phyloP scores from a whole-genome alignment of 345 rosid genomes.

The Citropsis articulata region DNA sequence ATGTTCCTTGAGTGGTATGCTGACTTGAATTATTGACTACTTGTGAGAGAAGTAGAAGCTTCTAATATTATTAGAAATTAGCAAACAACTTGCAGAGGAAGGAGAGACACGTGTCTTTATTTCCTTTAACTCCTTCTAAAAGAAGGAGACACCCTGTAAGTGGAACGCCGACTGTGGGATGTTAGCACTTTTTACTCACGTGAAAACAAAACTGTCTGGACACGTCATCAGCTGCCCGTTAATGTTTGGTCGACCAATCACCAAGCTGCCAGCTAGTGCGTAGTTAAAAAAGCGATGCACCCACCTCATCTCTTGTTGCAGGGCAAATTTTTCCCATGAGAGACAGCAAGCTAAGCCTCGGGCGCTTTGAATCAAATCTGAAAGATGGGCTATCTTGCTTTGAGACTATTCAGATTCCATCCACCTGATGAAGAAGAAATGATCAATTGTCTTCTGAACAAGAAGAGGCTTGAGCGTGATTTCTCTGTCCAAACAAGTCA shows the following conservation, averaged over 20 bases:
- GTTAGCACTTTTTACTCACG: neutral
- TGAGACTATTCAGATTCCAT: too few species aligned
- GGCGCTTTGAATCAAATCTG: too few species aligned
- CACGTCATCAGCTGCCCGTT: too few species aligned
- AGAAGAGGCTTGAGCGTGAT: neutral
- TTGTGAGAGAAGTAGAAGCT: too few species aligned
- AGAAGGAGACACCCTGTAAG: neutral
- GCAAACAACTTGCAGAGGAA: neutral
- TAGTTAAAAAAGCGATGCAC: too few species aligned
- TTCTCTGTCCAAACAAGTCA: neutral
- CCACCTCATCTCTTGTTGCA: too few species aligned
- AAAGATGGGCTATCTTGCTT: too few species aligned
- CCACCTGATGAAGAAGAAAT: constrained; percentile 23
- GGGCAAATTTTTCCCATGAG: too few species aligned
- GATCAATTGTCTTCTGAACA: constrained; percentile 19
- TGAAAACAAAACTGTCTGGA: neutral
- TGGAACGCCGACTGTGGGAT: neutral
- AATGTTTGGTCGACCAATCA: neutral
- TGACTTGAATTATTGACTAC: too few species aligned
- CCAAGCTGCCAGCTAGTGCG: constrained; percentile 17
- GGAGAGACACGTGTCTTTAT: neutral
- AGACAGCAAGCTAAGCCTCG: too few species aligned
- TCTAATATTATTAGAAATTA: too few species aligned
- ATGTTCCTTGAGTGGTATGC: too few species aligned
- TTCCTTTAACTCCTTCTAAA: neutral